These are phyloP conservation scores for Candida tibetensis DNA, from an alignment of 805 yeast species.

Conservation along the genomic window DNA sequence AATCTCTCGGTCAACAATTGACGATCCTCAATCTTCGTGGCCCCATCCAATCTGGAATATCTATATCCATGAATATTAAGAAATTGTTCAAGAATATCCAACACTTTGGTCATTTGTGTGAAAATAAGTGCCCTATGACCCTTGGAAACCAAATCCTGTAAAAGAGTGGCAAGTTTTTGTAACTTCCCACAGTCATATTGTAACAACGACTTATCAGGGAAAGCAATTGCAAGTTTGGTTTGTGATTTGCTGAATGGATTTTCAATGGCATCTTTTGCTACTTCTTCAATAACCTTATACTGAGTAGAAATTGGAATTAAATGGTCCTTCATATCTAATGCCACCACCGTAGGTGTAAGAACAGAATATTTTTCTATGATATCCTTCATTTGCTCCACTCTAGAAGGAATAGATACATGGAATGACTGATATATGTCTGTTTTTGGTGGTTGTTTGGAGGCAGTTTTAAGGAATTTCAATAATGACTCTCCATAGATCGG, in stretches of 20 bases:
- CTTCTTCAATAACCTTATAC: conserved; percentile 26
- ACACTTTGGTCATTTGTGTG: conserved; percentile 96
- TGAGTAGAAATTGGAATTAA: conserved; percentile 42
- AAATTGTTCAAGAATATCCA: conserved; percentile 90
- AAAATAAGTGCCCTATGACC: conserved; percentile 95
- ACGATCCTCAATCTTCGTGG: conserved; percentile 95
- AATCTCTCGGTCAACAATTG: conserved; percentile 91
- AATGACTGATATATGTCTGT: conserved; percentile 19
- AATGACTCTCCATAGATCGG: conserved; percentile 70
- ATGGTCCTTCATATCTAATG: conserved; percentile 63
- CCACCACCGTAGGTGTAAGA: conserved; percentile 82
- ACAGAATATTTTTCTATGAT: conserved; percentile 74
- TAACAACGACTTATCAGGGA: conserved; percentile 88
- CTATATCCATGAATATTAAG: conserved; percentile 91
- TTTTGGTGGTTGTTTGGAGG: conserved; percentile 7
- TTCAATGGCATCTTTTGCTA: conserved; percentile 41
- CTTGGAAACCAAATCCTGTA: conserved; percentile 73
- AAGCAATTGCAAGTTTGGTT: conserved; percentile 84
- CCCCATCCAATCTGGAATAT: conserved; percentile 94
- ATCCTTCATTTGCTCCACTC: conserved; percentile 41
- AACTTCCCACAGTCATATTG: conserved; percentile 97
- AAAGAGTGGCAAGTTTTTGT: conserved; percentile 73
- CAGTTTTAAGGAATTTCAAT: conserved; percentile 36
- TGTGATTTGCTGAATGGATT: conserved; percentile 75
- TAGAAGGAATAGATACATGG: conserved; percentile 22